Conservation (phyloP, 2,329 filamentous ascomycete genomes). For the Penicillium concentricum region DNA sequence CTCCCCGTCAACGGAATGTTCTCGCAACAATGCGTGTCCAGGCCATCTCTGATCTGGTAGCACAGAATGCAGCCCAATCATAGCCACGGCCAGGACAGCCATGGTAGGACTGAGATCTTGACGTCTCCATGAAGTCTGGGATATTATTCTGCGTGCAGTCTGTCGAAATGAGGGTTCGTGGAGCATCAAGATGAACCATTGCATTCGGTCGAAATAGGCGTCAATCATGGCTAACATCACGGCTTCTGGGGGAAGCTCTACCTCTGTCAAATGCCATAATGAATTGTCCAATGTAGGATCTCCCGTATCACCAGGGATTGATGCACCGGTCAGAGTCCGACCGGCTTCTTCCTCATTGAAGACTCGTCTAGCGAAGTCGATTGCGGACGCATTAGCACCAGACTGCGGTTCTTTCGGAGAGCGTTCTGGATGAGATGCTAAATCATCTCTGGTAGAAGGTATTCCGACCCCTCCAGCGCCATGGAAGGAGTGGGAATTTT, state of each 20-base stretch:
- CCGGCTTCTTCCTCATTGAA: slow-evolving; percentile 20
- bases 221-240: slow-evolving; percentile 18
- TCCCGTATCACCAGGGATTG: slow-evolving; percentile 16
- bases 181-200: slow-evolving; percentile 23
- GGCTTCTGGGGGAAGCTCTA: slow-evolving; percentile 14
- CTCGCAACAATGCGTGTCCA: slow-evolving; percentile 12
- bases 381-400: slow-evolving; percentile 19
- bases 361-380: slow-evolving; percentile 22
- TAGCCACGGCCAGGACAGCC: slow-evolving; percentile 15
- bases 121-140: slow-evolving; percentile 11
- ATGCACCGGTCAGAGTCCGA: slow-evolving; percentile 13
- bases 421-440: background rate
- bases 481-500: background rate
- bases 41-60: slow-evolving; percentile 15
- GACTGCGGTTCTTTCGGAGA: slow-evolving; percentile 14
- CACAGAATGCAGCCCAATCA: slow-evolving; percentile 19
- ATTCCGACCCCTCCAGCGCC: background rate
- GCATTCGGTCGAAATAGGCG: slow-evolving; percentile 22
- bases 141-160: slow-evolving; percentile 12
- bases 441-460: background rate
- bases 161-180: slow-evolving; percentile 15
- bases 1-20: background rate
- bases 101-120: slow-evolving; percentile 17
- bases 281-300: slow-evolving; percentile 7
- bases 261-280: slow-evolving; percentile 15